Evolutionary conservation across 2,329 filamentous ascomycete genomes (phyloP).

Genomic region (Fusarium multiceps): DNA sequence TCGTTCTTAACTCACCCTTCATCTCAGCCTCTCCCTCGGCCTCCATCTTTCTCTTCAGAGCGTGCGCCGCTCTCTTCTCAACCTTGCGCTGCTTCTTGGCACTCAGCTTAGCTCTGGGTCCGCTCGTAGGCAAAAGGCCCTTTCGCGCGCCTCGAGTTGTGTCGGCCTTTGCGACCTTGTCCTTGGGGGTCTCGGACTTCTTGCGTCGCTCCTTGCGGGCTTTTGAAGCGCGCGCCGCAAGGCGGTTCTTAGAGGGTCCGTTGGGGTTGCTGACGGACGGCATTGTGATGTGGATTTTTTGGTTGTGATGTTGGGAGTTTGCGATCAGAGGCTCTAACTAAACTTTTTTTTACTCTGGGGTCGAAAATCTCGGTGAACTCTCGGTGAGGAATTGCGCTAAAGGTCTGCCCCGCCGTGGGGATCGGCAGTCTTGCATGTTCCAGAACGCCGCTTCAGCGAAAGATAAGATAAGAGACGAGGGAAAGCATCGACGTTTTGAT

Average conservation of each 20-base stretch:
- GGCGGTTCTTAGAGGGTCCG: slow-evolving; percentile 64
- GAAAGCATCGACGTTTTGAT: neutral
- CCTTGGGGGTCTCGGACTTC: slow-evolving; percentile 52
- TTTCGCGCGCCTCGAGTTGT: slow-evolving; percentile 61
- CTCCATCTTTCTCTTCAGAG: slow-evolving; percentile 63
- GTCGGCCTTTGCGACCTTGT: slow-evolving; percentile 57
- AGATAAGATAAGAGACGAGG: neutral
- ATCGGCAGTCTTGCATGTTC: slow-evolving; percentile 25
- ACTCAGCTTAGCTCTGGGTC: slow-evolving; percentile 62
- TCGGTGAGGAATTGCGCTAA: slow-evolving; percentile 27
- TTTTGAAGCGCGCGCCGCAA: slow-evolving; percentile 59
- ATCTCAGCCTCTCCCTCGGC: slow-evolving; percentile 62
- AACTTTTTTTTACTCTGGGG: slow-evolving; percentile 31
- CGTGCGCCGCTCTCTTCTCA: slow-evolving; percentile 64
- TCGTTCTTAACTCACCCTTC: slow-evolving; percentile 53
- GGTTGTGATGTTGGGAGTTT: slow-evolving; percentile 19
- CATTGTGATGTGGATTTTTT: slow-evolving; percentile 51
- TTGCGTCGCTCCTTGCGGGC: slow-evolving; percentile 59
- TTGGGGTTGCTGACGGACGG: slow-evolving; percentile 70
- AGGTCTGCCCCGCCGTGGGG: slow-evolving; percentile 24
- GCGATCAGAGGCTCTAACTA: slow-evolving; percentile 17
- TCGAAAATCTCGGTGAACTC: slow-evolving; percentile 33
- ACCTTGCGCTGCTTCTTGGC: slow-evolving; percentile 67
- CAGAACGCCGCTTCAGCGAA: slow-evolving; percentile 13
- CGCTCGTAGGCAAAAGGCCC: slow-evolving; percentile 66